Evolutionary conservation across 2,329 filamentous ascomycete species (phyloP), one percentile per base, ranked within the genome.

Genomic region (Penicillium sp.): DNA sequence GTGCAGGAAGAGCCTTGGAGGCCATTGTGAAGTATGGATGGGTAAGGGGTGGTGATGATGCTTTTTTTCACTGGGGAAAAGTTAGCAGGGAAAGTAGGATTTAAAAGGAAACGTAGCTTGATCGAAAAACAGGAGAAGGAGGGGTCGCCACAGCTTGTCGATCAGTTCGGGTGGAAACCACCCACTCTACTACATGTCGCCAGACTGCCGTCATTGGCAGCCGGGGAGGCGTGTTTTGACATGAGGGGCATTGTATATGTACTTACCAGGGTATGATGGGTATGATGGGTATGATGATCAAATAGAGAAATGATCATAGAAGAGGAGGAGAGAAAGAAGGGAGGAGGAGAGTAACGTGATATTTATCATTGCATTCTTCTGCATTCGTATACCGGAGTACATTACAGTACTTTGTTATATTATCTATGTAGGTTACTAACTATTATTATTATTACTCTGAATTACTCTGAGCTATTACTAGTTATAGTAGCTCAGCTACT

Each of bases 1-100:
- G 91, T 35, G 86, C 78, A 56, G 90, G 89, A 61, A 96, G 76
- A 55, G 87, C 86, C 73, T 81, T 89, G 64, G 81, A 77, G 56
- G 86, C 83, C 86, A 91, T 91, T 62, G 60, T 74, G 59, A 34
- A 43, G 36, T 42, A 32, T 20, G 18, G 18, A 20, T 20, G 46
- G 35, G 14, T 13, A 37, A 36, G 24, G 39, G 40, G 32, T 23
- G 28, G 20, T 40, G 36, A 37, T 47, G 24, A 35, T 41, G 39
- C 23, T 11, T 34, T 34, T n/a, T 34, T 34, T 31, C 38, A 46
- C 38, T 42, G 42, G 28, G 16, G 29, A 24, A 14, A 16, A 13
- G 38, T 50, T 42, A 42, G 34, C 24, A 8, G 24, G 24, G 24
- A 37, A 31, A 23, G 22, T 6, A 6, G 31, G 43, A 26, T 8